Base-by-base conservation (phyloP, 257 asterid genomes). In the Misopates orontium region DNA sequence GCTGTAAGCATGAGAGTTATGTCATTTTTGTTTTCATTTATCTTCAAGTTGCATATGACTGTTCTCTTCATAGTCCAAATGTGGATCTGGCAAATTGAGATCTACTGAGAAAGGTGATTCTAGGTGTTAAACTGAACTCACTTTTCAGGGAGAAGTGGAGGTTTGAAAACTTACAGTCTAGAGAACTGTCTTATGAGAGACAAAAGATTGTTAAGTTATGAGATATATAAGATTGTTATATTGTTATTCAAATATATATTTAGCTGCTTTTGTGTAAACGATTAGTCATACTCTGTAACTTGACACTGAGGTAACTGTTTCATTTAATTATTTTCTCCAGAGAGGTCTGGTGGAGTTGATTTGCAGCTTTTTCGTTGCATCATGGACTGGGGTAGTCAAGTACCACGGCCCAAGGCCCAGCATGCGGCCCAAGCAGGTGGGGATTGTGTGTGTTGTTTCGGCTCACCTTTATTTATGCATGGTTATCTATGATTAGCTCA, bases 381-480 rank as follows among this genome's bases (percentile, higher is more conserved):
- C 99, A 58, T 94, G 99, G 99, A 94, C 99, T 74, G 99, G 99
- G 69, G 97, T 86, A 74, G 95, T 90, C 85, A 94, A 94, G 80
- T 94, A 94, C 74, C 98, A 94, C 52, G 98, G 99, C 55, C 98
- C 99, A 67, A 84, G 98, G 71, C 99, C 99, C 20, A 86, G 98
- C 82, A 85, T 88, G 71, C 83, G 99, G 58, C 99, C 99, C 70
- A 86, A 84, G 81, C 99, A 94, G 96, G 99, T 94, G 44, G 32
- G 75, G 63, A 36, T 65, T 54, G 16, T 40, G 36, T 63, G 55
- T 12, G 39, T 51, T 57, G 31, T 76, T 62, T 66, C 22, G 58
- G 21, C 49, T 71, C 25, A 31, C 55, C 28, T 63, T 6, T 9
- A 1, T 59, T 39, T 57, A 31, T 53, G 41, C 49, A 54, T 63